Base-by-base conservation (phyloP, 257 asterid species). In the Solanum appendiculatum region DNA sequence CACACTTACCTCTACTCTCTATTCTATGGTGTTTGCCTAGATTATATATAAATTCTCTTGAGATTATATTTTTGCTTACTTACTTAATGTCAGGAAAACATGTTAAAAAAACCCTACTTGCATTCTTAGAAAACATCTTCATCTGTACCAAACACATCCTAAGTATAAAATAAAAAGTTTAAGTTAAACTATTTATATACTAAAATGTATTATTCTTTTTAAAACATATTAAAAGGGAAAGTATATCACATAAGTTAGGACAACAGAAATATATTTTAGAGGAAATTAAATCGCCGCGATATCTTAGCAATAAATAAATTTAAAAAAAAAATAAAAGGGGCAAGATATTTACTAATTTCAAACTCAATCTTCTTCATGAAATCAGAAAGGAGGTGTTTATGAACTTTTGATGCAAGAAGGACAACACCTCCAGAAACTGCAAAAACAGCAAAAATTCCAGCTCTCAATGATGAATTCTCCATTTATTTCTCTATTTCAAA, bases 381-480 rank as follows among this genome's bases (percentile, higher is more conserved):
- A 44, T 86, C 84, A 56, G 73, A 48, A 15, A 70, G 66, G 34
- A 86, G 56, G 29, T 69, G 84, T 13, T 48, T 86, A 56, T 86
- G 84, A 60, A 86, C 48, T 70, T 72, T 75, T 4, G 54, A 37
- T 46, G 87, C 87, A 56, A 86, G 36, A 36, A 86, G 69, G 18
- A 48, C 84, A 31, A 72, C 70, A 37, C 83, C 74, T 12, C 87
- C 87, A 29, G 73, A 86, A 4, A 70, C 87, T 46, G 33, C 83
- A 46, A 86, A 86, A 69, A 86, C 83, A 75, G 87, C 84, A 66
- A 54, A 29, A 21, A 70, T 31, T 44, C 73, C 87, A 42, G 87
- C 72, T 39, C 87, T 84, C 23, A 70, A 6, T 42, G 87, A 21
- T 42, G 87, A 72, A 72, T 21, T 69, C 39, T 70, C 87, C 87